These are phyloP conservation scores for Podospora pseudocomata DNA, from an alignment of 495 filamentous ascomycete genomes.

Conservation along the genomic window DNA sequence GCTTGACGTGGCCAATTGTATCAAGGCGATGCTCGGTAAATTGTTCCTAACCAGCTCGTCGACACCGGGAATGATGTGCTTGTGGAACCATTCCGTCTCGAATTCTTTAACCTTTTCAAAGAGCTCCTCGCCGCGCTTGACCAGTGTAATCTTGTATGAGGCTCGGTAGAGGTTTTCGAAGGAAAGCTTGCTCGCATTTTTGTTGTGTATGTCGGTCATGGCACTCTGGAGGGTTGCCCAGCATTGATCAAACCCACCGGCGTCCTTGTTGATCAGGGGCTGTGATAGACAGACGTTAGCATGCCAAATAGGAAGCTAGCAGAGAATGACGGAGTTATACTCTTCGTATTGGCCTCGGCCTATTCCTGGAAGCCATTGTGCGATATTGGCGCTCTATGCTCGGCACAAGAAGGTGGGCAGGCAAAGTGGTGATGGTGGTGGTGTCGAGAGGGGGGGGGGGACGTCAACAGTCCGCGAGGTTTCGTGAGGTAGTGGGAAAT, in stretches of 20 bases:
- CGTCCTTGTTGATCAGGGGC: conserved; percentile 29
- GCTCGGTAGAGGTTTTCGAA: conserved; percentile 96
- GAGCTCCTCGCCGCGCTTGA: conserved; percentile 78
- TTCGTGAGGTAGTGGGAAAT: too few relatives aligned
- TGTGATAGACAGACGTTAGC: conserved; percentile 8
- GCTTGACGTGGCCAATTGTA: conserved; percentile 53
- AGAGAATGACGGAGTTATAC: conserved; percentile 7
- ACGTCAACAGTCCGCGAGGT: background rate
- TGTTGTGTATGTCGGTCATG: conserved; percentile 81
- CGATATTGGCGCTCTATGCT: background rate
- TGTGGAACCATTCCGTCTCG: conserved; percentile 73
- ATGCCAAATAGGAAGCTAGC: background rate
- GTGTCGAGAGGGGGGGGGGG: background rate
- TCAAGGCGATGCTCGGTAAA: conserved; percentile 47
- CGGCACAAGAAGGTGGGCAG: background rate
- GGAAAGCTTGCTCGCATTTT: conserved; percentile 83
- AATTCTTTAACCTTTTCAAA: conserved; percentile 76
- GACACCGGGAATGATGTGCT: conserved; percentile 62
- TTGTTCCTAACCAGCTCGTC: conserved; percentile 57
- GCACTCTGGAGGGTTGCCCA: conserved; percentile 74
- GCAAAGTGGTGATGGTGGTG: background rate
- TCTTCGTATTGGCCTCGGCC: conserved; percentile 26
- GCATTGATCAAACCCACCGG: conserved; percentile 68
- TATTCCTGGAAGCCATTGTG: conserved; percentile 11
- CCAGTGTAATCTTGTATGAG: conserved; percentile 92